Base-by-base conservation (phyloP, 805 yeast genomes). In the Groenewaldozyma salmanticensis region DNA sequence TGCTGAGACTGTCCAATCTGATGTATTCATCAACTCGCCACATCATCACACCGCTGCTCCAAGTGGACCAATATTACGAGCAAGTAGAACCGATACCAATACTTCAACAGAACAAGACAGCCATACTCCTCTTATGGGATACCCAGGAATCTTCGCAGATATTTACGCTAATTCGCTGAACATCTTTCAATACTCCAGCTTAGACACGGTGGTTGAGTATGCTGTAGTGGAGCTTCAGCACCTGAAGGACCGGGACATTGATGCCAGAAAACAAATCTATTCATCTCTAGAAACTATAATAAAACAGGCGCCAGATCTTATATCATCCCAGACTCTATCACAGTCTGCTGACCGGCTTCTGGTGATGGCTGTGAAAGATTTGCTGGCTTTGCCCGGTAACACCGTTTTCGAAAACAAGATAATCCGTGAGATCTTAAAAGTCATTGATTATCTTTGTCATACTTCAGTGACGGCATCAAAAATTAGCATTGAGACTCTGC, bases 381-480 rank as follows among this genome's bases (percentile, higher is more conserved):
- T n/a, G n/a, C n/a, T n/a, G n/a, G n/a, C n/a, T n/a, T n/a, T n/a
- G n/a, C n/a, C n/a, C n/a, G n/a, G n/a, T n/a, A n/a, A n/a, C n/a
- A n/a, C n/a, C n/a, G n/a, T n/a, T n/a, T n/a, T n/a, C n/a, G 51
- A 48, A 27, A 36, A 35, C 5, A 35, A 48, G 22, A 35, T 39
- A 9, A 42, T 41, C 29, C 36, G 42, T 20, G 49, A 44, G 22
- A 42, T 49, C 16, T 21, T 47, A 17, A 46, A 42, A 27, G 43
- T 50, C 9, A 49, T 49, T 22, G 52, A 46, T 34, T 49, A 48
- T 35, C 22, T 50, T 18, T 45, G 48, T 15, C 47, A 43, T 29
- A 27, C 44, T 18, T 42, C 36, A 4, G 51, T 39, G 5, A 38
- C 43, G n/a, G 51, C 51, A 4, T 3, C 32, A 18, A 21, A 32